A percentile compares a stretch with the other conserved stretches of the same genome.
Conservation (phyloP, 495 filamentous ascomycete species). For the Aspergillus homomorphus region DNA sequence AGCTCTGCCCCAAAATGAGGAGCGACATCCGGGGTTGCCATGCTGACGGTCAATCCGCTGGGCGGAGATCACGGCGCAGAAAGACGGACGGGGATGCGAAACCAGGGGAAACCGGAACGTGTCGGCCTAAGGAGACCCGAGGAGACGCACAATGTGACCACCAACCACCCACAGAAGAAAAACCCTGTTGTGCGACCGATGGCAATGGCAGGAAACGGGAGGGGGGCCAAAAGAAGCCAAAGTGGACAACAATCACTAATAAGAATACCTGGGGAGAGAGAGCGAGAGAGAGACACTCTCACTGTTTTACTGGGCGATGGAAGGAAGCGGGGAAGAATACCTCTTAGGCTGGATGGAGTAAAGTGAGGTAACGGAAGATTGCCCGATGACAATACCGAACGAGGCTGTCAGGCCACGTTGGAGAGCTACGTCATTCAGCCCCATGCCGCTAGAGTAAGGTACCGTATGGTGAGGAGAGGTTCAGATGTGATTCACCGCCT, state of each 20-base stretch:
- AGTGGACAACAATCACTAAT: neutral
- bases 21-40: conserved; percentile 71
- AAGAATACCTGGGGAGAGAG: no score
- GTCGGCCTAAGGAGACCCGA: neutral
- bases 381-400: conserved; percentile 36
- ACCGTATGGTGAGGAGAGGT: neutral
- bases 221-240: conserved; percentile 3
- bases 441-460: conserved; percentile 1
- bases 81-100: neutral
- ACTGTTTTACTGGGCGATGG: conserved; percentile 11
- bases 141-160: neutral
- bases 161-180: neutral
- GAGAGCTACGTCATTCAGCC: conserved; percentile 3
- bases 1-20: conserved; percentile 86
- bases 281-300: no score
- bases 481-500: neutral
- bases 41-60: conserved; percentile 32
- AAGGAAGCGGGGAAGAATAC: conserved; percentile 36
- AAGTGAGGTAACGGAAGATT: neutral
- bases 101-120: neutral
- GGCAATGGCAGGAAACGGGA: neutral
- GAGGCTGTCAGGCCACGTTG: conserved; percentile 23
- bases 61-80: conserved; percentile 18
- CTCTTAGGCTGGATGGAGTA: conserved; percentile 5
- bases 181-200: neutral